Evolutionary conservation across 2,329 filamentous ascomycete species (phyloP).

Genomic region (Coniochaeta sp.): DNA sequence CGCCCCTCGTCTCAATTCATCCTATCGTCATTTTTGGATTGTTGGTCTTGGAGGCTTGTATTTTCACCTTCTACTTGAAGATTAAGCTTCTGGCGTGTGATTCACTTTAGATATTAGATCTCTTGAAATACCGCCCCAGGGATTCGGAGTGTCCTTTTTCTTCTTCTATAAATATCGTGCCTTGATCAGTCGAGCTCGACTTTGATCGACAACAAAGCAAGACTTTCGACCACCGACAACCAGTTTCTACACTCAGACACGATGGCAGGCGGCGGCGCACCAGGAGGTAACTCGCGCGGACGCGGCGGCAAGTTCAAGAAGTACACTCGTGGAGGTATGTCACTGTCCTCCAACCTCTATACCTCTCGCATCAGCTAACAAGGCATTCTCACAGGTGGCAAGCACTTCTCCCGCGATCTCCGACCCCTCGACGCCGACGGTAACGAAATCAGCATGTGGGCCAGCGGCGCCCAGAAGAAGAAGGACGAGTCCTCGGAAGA

Average conservation of each 20-base stretch:
- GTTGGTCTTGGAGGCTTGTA: too few species aligned
- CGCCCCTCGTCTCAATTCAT: background rate
- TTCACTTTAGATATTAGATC: background rate
- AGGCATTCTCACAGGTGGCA: conserved; percentile 57
- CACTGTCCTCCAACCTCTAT: background rate
- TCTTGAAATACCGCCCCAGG: too few species aligned
- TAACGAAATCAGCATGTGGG: conserved; percentile 85
- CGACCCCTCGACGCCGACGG: conserved; percentile 84
- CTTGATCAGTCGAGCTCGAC: background rate
- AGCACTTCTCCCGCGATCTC: conserved; percentile 89
- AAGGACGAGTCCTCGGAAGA: conserved; percentile 21
- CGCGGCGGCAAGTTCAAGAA: conserved; percentile 94
- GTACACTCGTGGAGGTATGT: conserved; percentile 79
- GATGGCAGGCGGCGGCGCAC: conserved; percentile 36
- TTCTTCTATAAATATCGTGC: background rate
- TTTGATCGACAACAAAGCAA: background rate
- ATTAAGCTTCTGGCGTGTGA: background rate
- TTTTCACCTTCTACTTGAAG: background rate
- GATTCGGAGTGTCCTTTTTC: too few species aligned
- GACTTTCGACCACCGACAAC: background rate
- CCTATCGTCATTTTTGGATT: background rate
- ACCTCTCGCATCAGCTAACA: conserved; percentile 9
- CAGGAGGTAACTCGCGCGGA: conserved; percentile 54
- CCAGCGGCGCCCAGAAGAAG: conserved; percentile 42
- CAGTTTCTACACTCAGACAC: conserved; percentile 14